Base-by-base conservation (phyloP, 164 flowering plant genomes). In the Cinnamomum micranthum region DNA sequence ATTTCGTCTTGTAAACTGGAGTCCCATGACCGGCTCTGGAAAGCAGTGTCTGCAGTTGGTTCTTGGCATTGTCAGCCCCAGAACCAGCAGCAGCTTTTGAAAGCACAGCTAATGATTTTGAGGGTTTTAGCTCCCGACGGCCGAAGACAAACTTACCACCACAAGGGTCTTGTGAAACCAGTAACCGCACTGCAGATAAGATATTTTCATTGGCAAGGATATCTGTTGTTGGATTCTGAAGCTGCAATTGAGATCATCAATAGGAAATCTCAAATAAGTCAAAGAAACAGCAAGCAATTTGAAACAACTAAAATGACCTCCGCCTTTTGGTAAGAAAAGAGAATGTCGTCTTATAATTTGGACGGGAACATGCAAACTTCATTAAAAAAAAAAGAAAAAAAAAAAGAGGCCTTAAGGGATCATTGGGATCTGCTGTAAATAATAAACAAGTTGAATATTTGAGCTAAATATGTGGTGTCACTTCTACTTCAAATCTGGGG, bases 41-140 rank as follows among this genome's bases (percentile, higher is more conserved):
- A 27, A 95, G 83, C 76, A 91, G 63, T 47, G 93, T 95, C 74
- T 95, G 97, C 51, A 95, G 87, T 83, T 93, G 91, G 71, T 86
- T 85, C 81, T 95, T 95, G 12, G 94, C 76, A 82, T 95, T 89
- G 75, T 89, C 93, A 75, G 91, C 97, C 14, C 91, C 97, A 41
- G 88, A 82, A 33, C 85, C 91, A 77, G 79, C 83, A 65, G 81
- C 85, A 13, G 77, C 81, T 62, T 82, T 86, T 28, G 86, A 80
- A 79, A 76, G 33, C 71, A 78, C 63, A 65, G 83, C 51, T 41
- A 80, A 51, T 27, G 71, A 50, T 51, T 76, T 86, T 22, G 84
- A 51, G 35, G 85, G 83, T 68, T 76, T 81, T 52, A 77, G 60
- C 19, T 81, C 79, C 77, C 90, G 88, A 3, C 83, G 85, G 60